Evolutionary conservation across 257 asterid species (phyloP).

Genomic region (Penstemon davidsonii): DNA sequence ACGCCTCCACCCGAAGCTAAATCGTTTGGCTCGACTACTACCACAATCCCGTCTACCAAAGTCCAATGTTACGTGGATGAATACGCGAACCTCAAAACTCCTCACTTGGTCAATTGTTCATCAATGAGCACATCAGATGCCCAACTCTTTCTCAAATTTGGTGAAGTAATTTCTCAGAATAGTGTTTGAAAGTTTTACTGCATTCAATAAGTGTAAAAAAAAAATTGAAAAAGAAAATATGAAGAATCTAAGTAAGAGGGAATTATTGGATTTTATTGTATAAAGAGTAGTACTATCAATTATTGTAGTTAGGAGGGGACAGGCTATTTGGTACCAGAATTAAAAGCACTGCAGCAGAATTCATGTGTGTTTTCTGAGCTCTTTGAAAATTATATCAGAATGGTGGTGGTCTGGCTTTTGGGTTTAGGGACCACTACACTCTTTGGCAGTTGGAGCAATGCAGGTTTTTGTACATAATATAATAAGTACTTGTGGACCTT

Average conservation of each 20-base stretch:
- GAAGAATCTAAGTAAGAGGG: too few relatives aligned
- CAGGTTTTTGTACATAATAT: not conserved
- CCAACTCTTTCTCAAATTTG: slow-evolving; percentile 24
- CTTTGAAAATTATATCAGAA: too few relatives aligned
- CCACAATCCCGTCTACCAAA: slow-evolving; percentile 43
- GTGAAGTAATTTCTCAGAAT: slow-evolving; percentile 27
- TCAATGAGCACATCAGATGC: slow-evolving; percentile 52
- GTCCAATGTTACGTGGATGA: slow-evolving; percentile 76
- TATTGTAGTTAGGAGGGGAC: slow-evolving; percentile 18
- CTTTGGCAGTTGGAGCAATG: not conserved
- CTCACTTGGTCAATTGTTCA: slow-evolving; percentile 80
- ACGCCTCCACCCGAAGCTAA: slow-evolving; percentile 41
- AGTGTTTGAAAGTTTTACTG: slow-evolving; percentile 19
- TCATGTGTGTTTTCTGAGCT: not conserved
- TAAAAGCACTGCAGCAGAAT: slow-evolving; percentile 19
- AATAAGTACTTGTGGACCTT: slow-evolving; percentile 16
- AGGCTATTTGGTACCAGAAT: slow-evolving; percentile 19
- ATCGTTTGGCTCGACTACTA: slow-evolving; percentile 10
- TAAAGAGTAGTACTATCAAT: slow-evolving; percentile 6
- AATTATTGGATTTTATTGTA: not conserved
- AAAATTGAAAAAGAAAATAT: too few relatives aligned
- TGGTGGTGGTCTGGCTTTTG: too few relatives aligned
- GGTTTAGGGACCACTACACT: not conserved
- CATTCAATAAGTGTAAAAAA: not conserved
- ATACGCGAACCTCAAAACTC: slow-evolving; percentile 82